Evolutionary conservation across 345 rosid species (phyloP).

Genomic region (Hypericum androsaemum): DNA sequence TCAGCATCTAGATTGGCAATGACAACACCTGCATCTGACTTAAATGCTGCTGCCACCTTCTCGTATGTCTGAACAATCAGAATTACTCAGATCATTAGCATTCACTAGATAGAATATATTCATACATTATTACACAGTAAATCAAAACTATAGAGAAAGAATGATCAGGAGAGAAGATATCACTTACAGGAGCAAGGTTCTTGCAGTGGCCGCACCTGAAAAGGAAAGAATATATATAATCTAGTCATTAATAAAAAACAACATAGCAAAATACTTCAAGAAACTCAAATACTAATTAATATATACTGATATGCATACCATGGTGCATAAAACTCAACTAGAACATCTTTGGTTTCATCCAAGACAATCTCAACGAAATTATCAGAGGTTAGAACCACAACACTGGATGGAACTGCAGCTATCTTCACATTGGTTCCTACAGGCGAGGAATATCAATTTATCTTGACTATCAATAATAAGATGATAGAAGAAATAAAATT

Average conservation of each 20-base stretch:
- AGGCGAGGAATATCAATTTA: not conserved
- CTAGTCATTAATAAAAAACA: slow-evolving; percentile 4
- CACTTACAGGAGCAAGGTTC: slow-evolving; percentile 86
- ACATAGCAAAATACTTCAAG: not conserved
- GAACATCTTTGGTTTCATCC: slow-evolving; percentile 8
- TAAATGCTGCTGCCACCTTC: slow-evolving; percentile 81
- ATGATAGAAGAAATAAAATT: not conserved
- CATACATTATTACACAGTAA: not conserved
- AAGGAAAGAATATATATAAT: slow-evolving; percentile 18
- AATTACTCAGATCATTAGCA: slow-evolving; percentile 6
- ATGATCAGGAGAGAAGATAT: not conserved
- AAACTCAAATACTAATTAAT: not conserved
- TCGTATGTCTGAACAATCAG: slow-evolving; percentile 50
- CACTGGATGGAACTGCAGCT: not conserved
- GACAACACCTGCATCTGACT: slow-evolving; percentile 64
- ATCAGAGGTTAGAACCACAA: slow-evolving; percentile 1
- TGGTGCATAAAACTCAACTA: slow-evolving; percentile 10
- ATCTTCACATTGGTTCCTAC: slow-evolving; percentile 7
- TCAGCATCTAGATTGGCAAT: slow-evolving; percentile 94
- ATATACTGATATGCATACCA: not conserved
- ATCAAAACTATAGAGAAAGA: not conserved
- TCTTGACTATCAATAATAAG: not conserved
- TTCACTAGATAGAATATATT: not conserved
- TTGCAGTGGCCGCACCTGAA: slow-evolving; percentile 99
- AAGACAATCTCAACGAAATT: slow-evolving; percentile 3